Evolutionary conservation across 1,284 basidiomycete genomes (phyloP), one percentile per base, ranked within the genome.

Genomic region (Kalmanozyma brasiliensis): DNA sequence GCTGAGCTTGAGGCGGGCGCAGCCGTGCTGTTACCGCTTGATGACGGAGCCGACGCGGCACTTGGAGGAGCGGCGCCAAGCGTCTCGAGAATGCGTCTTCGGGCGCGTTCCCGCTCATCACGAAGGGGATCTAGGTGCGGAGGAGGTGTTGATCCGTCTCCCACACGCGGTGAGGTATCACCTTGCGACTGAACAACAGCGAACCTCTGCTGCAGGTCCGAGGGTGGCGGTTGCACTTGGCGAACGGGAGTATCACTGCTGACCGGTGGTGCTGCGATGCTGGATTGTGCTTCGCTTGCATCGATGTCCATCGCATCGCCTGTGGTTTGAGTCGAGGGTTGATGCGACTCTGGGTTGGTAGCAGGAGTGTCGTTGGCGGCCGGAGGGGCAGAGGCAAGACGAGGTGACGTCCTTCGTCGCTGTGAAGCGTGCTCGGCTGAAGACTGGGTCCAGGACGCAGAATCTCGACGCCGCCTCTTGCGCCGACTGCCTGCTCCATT

Each of bases 31-130:
- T 22, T n/a, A n/a, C n/a, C 32, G 24, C 13, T 24, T 5, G 55
- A 48, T 3, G 42, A 22, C 9, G 34, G 24, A 14, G 48, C 46
- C 24, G 42, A 14, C 6, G 49, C 10, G 7, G 46, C 24, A 2
- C 38, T 20, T 19, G 49, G 26, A 6, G 40, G 40, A 2, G 32
- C 20, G 24, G 53, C 30, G 16, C 52, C 57, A 7, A 63, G 55
- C 11, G 49, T 47, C 20, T 71, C 63, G 29, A 66, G 44, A 20
- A 71, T 71, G 10, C 49, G 62, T 47, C 59, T 49, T 35, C 68
- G 58, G 16, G 63, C 68, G n/a, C 68, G 52, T 16, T 66, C 63
- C 11, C 68, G 24, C 36, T 71, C 63, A n/a, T 71, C 51, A 4
- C 48, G 55, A 22, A 71, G 23, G 2, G 42, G 40, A 30, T 66